These are phyloP conservation scores for Xerocomellus amylosporus DNA, from an alignment of 768 basidiomycete genomes.

Conservation along the genomic window DNA sequence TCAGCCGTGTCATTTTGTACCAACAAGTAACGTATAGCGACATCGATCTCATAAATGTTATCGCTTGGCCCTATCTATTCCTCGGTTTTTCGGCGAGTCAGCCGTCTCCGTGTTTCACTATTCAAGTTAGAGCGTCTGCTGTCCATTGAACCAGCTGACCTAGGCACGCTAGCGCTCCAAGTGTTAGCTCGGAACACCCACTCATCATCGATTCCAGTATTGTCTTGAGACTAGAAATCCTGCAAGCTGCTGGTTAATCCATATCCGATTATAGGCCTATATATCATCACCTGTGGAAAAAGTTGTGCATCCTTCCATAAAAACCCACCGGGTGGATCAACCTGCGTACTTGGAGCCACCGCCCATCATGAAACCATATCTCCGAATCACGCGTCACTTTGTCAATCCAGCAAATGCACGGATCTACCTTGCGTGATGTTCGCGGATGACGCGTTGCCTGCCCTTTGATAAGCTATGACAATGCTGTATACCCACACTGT, in stretches of 20 bases:
- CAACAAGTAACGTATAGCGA: not conserved
- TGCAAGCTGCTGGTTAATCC: not conserved
- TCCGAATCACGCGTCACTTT: not conserved
- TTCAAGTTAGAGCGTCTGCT: not conserved
- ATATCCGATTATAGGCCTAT: not conserved
- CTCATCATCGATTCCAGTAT: not conserved
- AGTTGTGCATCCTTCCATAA: not conserved
- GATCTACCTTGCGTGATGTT: conserved; percentile 15
- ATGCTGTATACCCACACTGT: conserved; percentile 18
- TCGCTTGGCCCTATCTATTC: conserved; percentile 1
- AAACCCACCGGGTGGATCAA: conserved; percentile 1
- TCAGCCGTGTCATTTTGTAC: not conserved
- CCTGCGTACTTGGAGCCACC: not conserved
- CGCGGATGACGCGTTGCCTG: conserved; percentile 11
- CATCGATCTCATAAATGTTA: conserved; percentile 4
- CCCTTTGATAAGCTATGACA: not conserved
- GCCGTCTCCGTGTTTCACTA: not conserved
- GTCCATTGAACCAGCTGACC: not conserved
- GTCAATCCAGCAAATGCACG: conserved; percentile 14
- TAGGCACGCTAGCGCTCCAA: not conserved
- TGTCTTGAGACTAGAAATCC: not conserved
- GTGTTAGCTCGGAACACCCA: not conserved
- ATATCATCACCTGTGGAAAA: not conserved
- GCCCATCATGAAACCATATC: not conserved
- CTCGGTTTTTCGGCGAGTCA: conserved; percentile 1